Evolutionary conservation across 352 stramenopile species (phyloP).

Genomic region (Globisporangium solare): DNA sequence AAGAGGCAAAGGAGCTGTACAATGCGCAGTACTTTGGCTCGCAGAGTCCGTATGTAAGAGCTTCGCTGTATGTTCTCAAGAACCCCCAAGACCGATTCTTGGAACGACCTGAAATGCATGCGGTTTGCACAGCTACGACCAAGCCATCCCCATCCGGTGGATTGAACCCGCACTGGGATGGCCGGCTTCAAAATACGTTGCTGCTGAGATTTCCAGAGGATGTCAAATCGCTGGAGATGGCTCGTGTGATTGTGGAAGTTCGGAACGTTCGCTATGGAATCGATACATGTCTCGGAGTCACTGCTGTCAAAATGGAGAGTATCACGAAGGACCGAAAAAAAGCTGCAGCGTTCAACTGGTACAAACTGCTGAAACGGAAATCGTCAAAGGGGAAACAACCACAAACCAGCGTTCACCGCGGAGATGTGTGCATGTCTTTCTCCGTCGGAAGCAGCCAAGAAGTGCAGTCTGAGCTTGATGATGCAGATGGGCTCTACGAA

Average conservation of each 20-base stretch:
- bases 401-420: constrained; percentile 59
- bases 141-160: constrained; percentile 76
- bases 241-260: constrained; percentile 82
- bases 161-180: constrained; percentile 67
- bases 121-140: constrained; percentile 71
- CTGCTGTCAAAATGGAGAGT: constrained; percentile 73
- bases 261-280: constrained; percentile 82
- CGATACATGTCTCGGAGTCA: constrained; percentile 81
- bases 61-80: constrained; percentile 80
- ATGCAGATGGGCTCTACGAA: constrained; percentile 25
- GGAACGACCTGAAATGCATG: constrained; percentile 74
- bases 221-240: constrained; percentile 51
- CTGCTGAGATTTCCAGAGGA: constrained; percentile 67
- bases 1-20: constrained; percentile 74
- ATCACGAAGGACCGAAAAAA: constrained; percentile 75
- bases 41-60: constrained; percentile 82
- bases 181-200: constrained; percentile 74
- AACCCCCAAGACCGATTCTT: constrained; percentile 73
- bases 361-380: constrained; percentile 81
- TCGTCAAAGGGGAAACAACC: constrained; percentile 41
- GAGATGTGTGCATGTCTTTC: constrained; percentile 75
- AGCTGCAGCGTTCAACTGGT: constrained; percentile 82
- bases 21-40: constrained; percentile 84
- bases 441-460: constrained; percentile 83
- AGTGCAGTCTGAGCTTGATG: constrained; percentile 60